These are phyloP conservation scores for Penicillium waksmanii DNA, from an alignment of 495 filamentous ascomycete genomes.

Conservation along the genomic window DNA sequence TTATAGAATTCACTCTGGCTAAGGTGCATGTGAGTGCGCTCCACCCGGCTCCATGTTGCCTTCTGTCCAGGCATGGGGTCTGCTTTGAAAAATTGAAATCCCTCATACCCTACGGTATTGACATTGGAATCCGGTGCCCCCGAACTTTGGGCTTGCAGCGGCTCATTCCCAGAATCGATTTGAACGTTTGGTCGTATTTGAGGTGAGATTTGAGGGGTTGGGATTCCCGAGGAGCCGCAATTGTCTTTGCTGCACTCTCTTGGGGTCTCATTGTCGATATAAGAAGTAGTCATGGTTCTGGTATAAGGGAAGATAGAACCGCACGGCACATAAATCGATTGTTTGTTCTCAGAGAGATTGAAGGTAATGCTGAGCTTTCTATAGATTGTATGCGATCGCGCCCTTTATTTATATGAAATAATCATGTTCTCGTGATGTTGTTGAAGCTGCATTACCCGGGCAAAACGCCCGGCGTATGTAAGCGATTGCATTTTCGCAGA, in stretches of 20 bases:
- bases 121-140: background rate
- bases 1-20: conserved; percentile 33
- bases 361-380: background rate
- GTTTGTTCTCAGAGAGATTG: background rate
- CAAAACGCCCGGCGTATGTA: no score
- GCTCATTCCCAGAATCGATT: conserved; percentile 8
- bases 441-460: no score
- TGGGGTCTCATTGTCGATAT: conserved; percentile 2
- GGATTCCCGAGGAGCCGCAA: background rate
- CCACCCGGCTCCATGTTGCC: conserved; percentile 35
- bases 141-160: background rate
- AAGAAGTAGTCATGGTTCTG: conserved; percentile 21
- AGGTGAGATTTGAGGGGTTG: conserved; percentile 8
- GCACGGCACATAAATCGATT: conserved; percentile 9
- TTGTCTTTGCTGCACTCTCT: conserved; percentile 6
- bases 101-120: conserved; percentile 26
- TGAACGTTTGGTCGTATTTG: background rate
- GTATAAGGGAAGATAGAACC: conserved; percentile 10
- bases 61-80: conserved; percentile 32
- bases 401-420: no score
- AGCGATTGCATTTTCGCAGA: no score
- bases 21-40: conserved; percentile 34
- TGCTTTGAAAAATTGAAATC: conserved; percentile 43
- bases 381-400: no score
- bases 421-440: no score